Evolutionary conservation across 163 green algal species (phyloP), one percentile per base, ranked within the genome.

Genomic region (Scenedesmus sp.): DNA sequence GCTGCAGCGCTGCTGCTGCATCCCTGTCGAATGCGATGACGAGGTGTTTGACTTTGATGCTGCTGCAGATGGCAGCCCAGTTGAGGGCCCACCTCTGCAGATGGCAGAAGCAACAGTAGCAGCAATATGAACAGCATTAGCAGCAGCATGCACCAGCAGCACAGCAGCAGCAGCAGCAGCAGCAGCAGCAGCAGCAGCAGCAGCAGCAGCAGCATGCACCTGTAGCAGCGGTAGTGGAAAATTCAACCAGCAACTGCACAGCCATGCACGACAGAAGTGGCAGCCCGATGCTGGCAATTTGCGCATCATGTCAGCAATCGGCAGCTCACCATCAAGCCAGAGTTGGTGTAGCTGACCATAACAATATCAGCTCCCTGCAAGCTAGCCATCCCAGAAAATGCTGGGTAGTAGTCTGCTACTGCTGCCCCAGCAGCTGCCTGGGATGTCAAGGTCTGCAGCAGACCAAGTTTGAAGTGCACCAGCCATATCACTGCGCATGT

Each of bases 1-100:
- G 66, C 8, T 88, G 83, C 83, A 88, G 6, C 9, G 83, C 83
- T 74, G 83, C 83, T 76, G 83, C 83, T 88, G 83, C 83, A 74
- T 64, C 57, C 8, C 23, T 55, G 13, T 88, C 83, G 60, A 88
- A 88, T 2, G 83, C 83, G n/a, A 88, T 77, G 23, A 74, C 59
- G 12, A 66, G 4, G 13, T 88, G 83, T 3, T 34, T 52, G 18
- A 67, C 59, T 8, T 74, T 55, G 56, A 76, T 13, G 7, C 26
- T 88, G 8, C 20, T 52, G 57, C 83, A 88, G 8, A 56, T 52
- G 2, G 18, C 57, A 8, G 83, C 66, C 83, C 83, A 88, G 26
- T 88, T 88, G 55, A 88, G 59, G 2, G 57, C 57, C 83, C 83
- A 88, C 9, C 77, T 79, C 70, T 79, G 70, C 70, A 79, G 20